These are phyloP conservation scores for Sporobolomyces pararoseus DNA, from an alignment of 768 basidiomycete genomes.

Conservation along the genomic window DNA sequence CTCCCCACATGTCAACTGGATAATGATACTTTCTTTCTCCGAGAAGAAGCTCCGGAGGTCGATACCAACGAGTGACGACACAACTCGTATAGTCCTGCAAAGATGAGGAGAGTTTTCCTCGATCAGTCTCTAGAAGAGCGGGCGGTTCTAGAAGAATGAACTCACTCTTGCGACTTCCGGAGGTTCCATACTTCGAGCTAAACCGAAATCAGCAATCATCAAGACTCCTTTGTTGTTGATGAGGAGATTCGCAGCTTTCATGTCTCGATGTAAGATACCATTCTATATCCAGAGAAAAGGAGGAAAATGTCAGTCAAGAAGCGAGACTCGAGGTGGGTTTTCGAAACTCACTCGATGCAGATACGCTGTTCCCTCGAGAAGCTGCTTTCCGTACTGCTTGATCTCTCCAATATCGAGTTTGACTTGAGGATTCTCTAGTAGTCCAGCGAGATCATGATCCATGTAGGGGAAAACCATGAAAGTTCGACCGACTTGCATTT, in stretches of 20 bases:
- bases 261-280: slow-evolving; percentile 92
- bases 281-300: slow-evolving; percentile 58
- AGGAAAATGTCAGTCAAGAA: neutral
- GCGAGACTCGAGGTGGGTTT: too few species aligned
- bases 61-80: slow-evolving; percentile 91
- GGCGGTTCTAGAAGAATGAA: neutral
- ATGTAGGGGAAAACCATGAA: slow-evolving; percentile 99
- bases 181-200: slow-evolving; percentile 60
- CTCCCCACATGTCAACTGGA: slow-evolving; percentile 95
- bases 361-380: slow-evolving; percentile 92
- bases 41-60: slow-evolving; percentile 85
- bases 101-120: neutral
- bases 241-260: slow-evolving; percentile 96
- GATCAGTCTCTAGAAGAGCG: slow-evolving; percentile 44
- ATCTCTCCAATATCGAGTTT: slow-evolving; percentile 77
- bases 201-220: slow-evolving; percentile 91
- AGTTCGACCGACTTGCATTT: slow-evolving; percentile 62
- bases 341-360: slow-evolving; percentile 89
- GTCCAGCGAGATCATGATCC: slow-evolving; percentile 96
- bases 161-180: slow-evolving; percentile 23
- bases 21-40: slow-evolving; percentile 86
- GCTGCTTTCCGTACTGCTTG: slow-evolving; percentile 92
- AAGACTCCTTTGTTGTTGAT: slow-evolving; percentile 80
- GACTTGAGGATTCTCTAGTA: slow-evolving; percentile 74
- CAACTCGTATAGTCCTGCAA: slow-evolving; percentile 83